A percentile compares a stretch with the other conserved stretches of the same genome.
Conservation (phyloP, 2,329 filamentous ascomycete genomes). For the Fusarium ramigenum region DNA sequence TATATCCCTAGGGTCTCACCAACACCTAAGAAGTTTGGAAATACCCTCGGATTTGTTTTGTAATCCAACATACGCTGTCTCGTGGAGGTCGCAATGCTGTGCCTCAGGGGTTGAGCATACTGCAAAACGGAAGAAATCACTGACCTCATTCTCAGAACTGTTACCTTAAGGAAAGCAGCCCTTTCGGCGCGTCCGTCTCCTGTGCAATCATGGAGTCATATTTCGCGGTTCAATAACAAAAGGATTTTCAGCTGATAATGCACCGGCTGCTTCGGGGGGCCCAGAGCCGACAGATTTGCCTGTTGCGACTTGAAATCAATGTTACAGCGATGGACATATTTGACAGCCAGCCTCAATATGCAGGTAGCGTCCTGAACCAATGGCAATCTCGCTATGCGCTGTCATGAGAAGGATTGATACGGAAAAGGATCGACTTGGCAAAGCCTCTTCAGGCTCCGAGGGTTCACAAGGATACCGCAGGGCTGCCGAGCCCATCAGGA, state of each 20-base stretch:
- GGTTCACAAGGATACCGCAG: background rate
- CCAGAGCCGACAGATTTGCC: slow-evolving; percentile 3
- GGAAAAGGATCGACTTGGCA: background rate
- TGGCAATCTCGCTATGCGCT: background rate
- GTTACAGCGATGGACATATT: slow-evolving; percentile 20
- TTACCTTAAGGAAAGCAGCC: background rate
- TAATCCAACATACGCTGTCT: background rate
- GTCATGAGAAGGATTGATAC: background rate
- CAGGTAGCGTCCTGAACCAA: slow-evolving; percentile 27
- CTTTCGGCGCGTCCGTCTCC: background rate
- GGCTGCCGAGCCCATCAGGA: background rate
- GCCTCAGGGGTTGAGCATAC: background rate
- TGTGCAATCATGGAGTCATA: background rate
- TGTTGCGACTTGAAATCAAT: slow-evolving; percentile 10
- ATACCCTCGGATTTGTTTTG: background rate
- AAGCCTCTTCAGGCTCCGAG: background rate
- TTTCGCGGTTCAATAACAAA: background rate
- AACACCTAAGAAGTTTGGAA: background rate
- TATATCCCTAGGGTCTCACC: background rate
- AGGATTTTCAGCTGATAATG: background rate
- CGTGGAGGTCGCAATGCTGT: background rate
- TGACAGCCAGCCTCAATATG: slow-evolving; percentile 32
- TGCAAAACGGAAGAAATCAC: background rate
- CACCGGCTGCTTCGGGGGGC: slow-evolving; percentile 25
- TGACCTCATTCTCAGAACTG: background rate